These are phyloP conservation scores for Monilinia fructigena DNA, from an alignment of 2,329 filamentous ascomycete genomes.

Conservation along the genomic window DNA sequence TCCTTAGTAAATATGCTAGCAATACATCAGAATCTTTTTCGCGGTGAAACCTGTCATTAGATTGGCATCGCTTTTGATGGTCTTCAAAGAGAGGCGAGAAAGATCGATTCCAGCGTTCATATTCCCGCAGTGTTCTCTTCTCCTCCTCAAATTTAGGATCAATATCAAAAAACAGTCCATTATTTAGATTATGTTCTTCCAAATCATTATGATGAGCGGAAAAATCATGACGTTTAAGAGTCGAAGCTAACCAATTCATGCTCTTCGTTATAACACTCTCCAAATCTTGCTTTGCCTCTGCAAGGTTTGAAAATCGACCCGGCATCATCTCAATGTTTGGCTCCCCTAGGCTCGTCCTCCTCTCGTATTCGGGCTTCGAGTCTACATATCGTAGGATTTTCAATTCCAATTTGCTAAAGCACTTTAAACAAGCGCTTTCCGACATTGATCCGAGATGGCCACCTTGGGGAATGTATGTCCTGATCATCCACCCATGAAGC, in stretches of 20 bases:
- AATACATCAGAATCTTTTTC: constrained; percentile 8
- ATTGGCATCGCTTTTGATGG: background rate
- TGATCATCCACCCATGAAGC: background rate
- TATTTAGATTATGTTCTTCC: constrained; percentile 12
- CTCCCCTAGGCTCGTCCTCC: constrained; percentile 22
- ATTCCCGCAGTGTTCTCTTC: constrained; percentile 30
- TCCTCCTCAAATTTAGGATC: constrained; percentile 32
- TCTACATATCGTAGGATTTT: constrained; percentile 8
- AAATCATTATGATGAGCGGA: constrained; percentile 16
- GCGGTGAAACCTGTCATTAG: constrained; percentile 25
- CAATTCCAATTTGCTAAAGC: background rate
- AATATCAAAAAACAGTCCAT: constrained; percentile 30
- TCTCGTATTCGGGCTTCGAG: background rate
- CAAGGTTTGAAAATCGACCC: constrained; percentile 25
- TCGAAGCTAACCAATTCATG: constrained; percentile 34
- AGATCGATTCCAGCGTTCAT: constrained; percentile 33
- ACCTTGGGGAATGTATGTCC: constrained; percentile 10
- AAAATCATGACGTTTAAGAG: constrained; percentile 32
- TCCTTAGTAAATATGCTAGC: constrained; percentile 11
- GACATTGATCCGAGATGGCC: constrained; percentile 10
- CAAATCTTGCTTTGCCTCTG: constrained; percentile 26
- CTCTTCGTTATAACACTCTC: constrained; percentile 32
- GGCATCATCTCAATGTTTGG: constrained; percentile 32
- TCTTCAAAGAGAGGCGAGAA: constrained; percentile 27
- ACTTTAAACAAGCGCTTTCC: constrained; percentile 5